Conservation (phyloP, 2,329 filamentous ascomycete species). For the Claviceps spartinae region DNA sequence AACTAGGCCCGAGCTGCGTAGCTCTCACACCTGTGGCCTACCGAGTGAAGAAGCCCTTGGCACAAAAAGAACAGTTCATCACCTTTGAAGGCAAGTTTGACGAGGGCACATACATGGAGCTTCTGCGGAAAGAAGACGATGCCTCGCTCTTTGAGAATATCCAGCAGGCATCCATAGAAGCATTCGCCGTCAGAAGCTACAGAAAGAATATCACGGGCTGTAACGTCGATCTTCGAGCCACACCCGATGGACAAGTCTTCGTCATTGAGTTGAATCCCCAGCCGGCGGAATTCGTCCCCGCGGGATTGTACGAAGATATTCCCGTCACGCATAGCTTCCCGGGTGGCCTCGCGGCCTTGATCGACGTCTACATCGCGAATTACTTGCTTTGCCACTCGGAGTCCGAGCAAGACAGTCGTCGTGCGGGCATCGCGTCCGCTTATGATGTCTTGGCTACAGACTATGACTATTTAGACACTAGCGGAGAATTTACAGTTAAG, state of each 20-base stretch:
- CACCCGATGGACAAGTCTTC: not conserved
- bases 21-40: not conserved
- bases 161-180: not conserved
- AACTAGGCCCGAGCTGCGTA: not conserved
- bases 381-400: not conserved
- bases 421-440: not conserved
- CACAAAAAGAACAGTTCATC: not conserved
- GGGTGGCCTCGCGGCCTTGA: not conserved
- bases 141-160: not conserved
- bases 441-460: not conserved
- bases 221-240: not conserved
- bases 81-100: slow-evolving; percentile 1
- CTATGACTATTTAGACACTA: not conserved
- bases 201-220: not conserved
- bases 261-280: slow-evolving; percentile 1
- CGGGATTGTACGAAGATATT: not conserved
- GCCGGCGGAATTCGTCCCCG: not conserved
- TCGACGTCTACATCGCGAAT: slow-evolving; percentile 1
- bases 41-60: not conserved
- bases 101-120: not conserved
- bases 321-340: not conserved
- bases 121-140: not conserved
- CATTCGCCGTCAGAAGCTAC: not conserved
- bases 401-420: not conserved
- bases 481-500: not conserved